Base-by-base conservation (phyloP, 805 yeast species). In the Myxozyma vanderwaltii region DNA sequence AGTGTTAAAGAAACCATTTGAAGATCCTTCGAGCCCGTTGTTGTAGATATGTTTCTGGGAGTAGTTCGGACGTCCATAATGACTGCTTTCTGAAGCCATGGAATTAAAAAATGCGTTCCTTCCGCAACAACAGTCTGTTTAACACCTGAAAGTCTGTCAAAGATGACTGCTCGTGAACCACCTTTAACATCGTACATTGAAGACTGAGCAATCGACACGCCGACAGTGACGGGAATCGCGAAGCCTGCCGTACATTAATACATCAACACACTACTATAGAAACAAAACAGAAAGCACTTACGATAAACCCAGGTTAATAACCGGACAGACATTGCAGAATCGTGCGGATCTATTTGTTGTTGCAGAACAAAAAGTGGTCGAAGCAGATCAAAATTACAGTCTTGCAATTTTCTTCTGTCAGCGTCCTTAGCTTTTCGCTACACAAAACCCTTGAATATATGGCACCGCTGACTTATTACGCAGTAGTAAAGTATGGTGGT, bases 21-120 rank as follows among this genome's bases (percentile, higher is more conserved):
- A 75, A 94, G 80, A 77, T 94, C 99, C 76, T 92, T 94, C 24
- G 97, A 90, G 38, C 99, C 99, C 0, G 99, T 94, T 64, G 91
- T 89, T 23, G 98, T 87, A 45, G 96, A 85, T 70, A 94, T 91
- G 67, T 88, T 89, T 75, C 94, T 86, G 36, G 99, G 98, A 58
- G 61, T 88, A n/a, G 97, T 91, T 72, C 97, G 82, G 29, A 94
- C 96, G 73, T 94, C 99, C 74, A 82, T 94, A 17, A 90, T 77
- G 51, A 94, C 81, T 2, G 98, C 95, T 72, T 84, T 86, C 74
- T 94, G 99, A 65, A 94, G 78, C 98, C 99, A 94, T 54, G 99
- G 99, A 54, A 94, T 74, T 65, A 91, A 77, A 74, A 94, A 94
- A 75, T 94, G 98, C 24, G 98, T 88, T 61, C 99, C 99, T 77